These are phyloP conservation scores for Didymella pinodella DNA, from an alignment of 2,329 filamentous ascomycete species.

Conservation along the genomic window DNA sequence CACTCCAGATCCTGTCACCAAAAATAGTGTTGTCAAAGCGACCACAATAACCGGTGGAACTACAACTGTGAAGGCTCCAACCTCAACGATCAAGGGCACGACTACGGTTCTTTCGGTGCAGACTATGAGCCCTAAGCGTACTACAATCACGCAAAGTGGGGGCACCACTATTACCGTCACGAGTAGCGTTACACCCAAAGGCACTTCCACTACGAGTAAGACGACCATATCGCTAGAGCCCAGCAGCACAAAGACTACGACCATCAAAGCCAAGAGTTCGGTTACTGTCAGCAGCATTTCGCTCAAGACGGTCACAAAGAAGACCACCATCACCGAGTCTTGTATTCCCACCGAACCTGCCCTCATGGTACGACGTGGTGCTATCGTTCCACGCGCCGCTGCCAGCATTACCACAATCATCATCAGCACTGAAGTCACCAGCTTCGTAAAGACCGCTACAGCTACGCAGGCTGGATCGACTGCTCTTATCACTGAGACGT, in stretches of 20 bases:
- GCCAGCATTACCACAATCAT: slow-evolving; percentile 34
- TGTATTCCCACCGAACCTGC: slow-evolving; percentile 38
- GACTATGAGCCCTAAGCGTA: slow-evolving; percentile 36
- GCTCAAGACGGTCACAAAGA: slow-evolving; percentile 41
- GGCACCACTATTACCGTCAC: slow-evolving; percentile 30
- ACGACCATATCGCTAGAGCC: slow-evolving; percentile 22
- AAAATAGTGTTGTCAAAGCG: slow-evolving; percentile 24
- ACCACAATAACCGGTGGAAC: slow-evolving; percentile 21
- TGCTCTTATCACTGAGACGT: slow-evolving; percentile 21
- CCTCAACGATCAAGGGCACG: slow-evolving; percentile 25
- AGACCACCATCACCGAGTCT: slow-evolving; percentile 35
- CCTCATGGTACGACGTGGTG: slow-evolving; percentile 26
- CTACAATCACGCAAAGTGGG: slow-evolving; percentile 34
- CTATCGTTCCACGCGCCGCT: slow-evolving; percentile 25
- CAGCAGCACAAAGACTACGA: slow-evolving; percentile 36
- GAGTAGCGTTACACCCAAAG: slow-evolving; percentile 27
- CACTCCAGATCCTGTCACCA: slow-evolving; percentile 25
- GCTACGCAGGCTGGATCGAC: slow-evolving; percentile 28
- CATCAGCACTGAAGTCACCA: slow-evolving; percentile 35
- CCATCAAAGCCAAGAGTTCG: slow-evolving; percentile 29
- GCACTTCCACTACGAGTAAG: slow-evolving; percentile 22
- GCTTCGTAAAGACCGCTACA: slow-evolving; percentile 29
- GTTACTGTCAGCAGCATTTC: slow-evolving; percentile 30
- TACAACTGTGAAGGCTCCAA: slow-evolving; percentile 25
- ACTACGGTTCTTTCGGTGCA: slow-evolving; percentile 32